A percentile compares a stretch with the other conserved stretches of the same genome.
Conservation (phyloP, 495 filamentous ascomycete genomes). For the Daldinia childiae region DNA sequence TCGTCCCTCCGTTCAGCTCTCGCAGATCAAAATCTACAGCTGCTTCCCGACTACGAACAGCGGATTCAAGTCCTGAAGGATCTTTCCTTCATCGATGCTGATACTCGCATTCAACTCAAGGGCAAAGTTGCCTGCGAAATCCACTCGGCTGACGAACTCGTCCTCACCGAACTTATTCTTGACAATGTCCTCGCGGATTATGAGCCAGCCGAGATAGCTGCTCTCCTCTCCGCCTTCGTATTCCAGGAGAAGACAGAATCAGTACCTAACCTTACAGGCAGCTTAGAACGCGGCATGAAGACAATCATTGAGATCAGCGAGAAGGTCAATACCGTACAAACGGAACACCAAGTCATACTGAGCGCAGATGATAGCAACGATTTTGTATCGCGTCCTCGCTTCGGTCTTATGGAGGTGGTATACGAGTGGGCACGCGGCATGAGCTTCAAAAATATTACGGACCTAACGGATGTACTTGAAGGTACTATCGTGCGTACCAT, state of each 20-base stretch:
- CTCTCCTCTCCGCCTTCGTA: constrained; percentile 93
- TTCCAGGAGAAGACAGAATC: constrained; percentile 96
- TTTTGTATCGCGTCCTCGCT: constrained; percentile 85
- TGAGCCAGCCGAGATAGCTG: constrained; percentile 96
- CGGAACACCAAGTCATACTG: constrained; percentile 87
- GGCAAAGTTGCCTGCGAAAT: constrained; percentile 99
- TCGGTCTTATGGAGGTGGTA: constrained; percentile 95
- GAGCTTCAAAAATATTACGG: constrained; percentile 97
- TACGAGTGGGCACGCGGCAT: constrained; percentile 98
- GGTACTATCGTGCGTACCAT: constrained; percentile 96
- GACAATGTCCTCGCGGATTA: constrained; percentile 96
- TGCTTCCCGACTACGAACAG: constrained; percentile 98
- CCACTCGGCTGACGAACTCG: constrained; percentile 96
- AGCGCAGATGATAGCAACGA: constrained; percentile 89
- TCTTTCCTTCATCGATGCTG: constrained; percentile 86
- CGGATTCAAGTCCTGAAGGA: constrained; percentile 91
- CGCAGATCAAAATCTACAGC: constrained; percentile 94
- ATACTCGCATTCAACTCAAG: constrained; percentile 87
- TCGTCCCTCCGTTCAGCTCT: constrained; percentile 82
- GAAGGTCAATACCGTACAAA: constrained; percentile 88
- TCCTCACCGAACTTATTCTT: constrained; percentile 92
- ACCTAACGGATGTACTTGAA: constrained; percentile 95
- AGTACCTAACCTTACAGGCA: constrained; percentile 82
- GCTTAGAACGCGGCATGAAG: constrained; percentile 82
- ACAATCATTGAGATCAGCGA: constrained; percentile 89